Base-by-base conservation (phyloP, 768 basidiomycete genomes). In the Pleurotus eryngii region DNA sequence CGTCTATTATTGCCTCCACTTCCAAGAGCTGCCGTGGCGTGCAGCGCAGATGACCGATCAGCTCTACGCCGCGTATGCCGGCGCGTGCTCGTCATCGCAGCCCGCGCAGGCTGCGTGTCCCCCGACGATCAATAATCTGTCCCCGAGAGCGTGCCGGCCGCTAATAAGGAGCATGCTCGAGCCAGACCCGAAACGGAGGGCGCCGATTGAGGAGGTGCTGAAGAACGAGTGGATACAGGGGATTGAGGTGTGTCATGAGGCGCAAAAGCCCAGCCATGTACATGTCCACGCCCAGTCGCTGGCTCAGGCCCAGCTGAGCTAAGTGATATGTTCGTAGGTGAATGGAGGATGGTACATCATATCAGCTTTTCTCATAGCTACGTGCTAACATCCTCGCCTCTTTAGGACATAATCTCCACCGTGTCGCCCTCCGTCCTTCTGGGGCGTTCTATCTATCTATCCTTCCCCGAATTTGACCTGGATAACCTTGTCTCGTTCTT, bases 1-100 rank as follows among this genome's bases (percentile, higher is more conserved):
- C 63, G 95, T 99, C 64, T 98, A 96, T 75, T 99, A 99, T 77
- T 99, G 96, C 77, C 82, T 98, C 65, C 94, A 93, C 72, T 97
- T 97, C 79, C 90, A 94, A 70, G 96, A 99, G 70, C 83, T 99
- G 51, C 96, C 96, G 2, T 99, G 97, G 96, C 90, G 95, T 58
- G 92, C 89, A 2, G 96, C 96, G 35, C 95, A 98, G 68, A 74
- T 77, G 15, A 76, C 84, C 7, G 96, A 99, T 68, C 71, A 80
- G 7, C 81, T 96, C 8, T 99, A 93, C 71, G 78, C 86, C 0
- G 76, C 89, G 2, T 99, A 98, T 68, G 81, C 76, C 0, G 65
- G 79, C 11, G 82, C 84, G 3, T 85, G 82, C 63, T 73, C 78
- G 37, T 79, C 75, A n/a, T 57, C 75, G 14, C 74, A 74, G 45